Base-by-base conservation (phyloP, 352 stramenopile genomes). In the Phytophthora foliorum region DNA sequence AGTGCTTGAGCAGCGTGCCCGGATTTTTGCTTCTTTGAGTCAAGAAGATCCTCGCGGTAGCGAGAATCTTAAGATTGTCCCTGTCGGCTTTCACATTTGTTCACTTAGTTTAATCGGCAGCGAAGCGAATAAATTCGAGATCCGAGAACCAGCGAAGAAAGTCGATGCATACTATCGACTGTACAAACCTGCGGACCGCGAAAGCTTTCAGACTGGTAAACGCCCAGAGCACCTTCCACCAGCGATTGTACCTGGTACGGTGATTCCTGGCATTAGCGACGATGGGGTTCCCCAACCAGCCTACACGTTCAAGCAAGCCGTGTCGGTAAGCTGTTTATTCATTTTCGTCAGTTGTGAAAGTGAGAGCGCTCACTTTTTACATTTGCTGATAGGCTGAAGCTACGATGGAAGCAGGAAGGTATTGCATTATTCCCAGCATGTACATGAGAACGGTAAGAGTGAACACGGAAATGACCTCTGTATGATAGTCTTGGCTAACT, bases 351-450 rank as follows among this genome's bases (percentile, higher is more conserved):
- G 7, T 17, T 32, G 6, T 36, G 19, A 49, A 11, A n/a, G 10
- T 29, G 19, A 27, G 13, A 24, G 39, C 3, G 1, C n/a, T 45
- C 24, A 49, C 11, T 31, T 11, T 31, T 57, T 19, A 8, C 2
- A 31, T 60, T 52, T 21, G n/a, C 50, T 7, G 63, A 24, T 59
- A 94, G 87, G 67, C 88, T 31, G 84, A 93, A 69, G 75, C 81
- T 21, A 83, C 67, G 0, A 90, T 95, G 65, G 84, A 94, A 44
- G 74, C 87, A 49, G 89, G 89, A 1, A 76, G 66, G 41, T 96
- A 96, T 22, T 95, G 89, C 44, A 90, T 96, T 45, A 77, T 96
- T 29, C 85, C 89, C 0, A 96, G 89, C 65, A 92, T 96, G 87
- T 96, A 94, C 60, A 93, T 94, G 84, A 78, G 87, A 58, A 92